Percentiles rank a stretch among this genome's conserved stretches.
Conservation (phyloP, 1,284 basidiomycete genomes). For the Butyriboletus appendiculatus region DNA sequence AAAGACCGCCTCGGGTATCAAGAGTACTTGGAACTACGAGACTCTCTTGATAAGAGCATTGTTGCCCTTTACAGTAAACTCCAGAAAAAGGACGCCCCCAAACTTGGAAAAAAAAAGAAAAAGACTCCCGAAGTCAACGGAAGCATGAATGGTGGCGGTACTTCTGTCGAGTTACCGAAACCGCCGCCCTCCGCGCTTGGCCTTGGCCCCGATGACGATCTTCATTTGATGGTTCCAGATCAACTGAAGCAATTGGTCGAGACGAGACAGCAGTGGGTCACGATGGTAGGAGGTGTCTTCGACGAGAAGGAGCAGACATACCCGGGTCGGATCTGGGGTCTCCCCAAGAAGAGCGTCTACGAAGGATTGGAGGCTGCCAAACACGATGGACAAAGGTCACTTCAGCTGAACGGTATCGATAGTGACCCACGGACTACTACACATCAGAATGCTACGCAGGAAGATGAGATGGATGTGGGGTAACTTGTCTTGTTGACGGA, state of each 20-base stretch:
- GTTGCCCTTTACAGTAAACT: conserved; percentile 67
- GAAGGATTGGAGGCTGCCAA: conserved; percentile 64
- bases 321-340: conserved; percentile 70
- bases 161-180: conserved; percentile 36
- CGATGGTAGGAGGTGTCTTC: conserved; percentile 66
- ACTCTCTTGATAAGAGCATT: conserved; percentile 84
- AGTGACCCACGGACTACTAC: conserved; percentile 39
- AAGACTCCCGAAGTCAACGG: conserved; percentile 48
- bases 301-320: conserved; percentile 62
- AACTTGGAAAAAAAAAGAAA: conserved; percentile 71
- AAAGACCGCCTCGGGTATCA: conserved; percentile 87
- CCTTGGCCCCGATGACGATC: conserved; percentile 65
- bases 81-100: conserved; percentile 73
- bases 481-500: conserved; percentile 27
- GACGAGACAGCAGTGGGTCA: conserved; percentile 73
- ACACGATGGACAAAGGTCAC: conserved; percentile 15
- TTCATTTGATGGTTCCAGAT: conserved; percentile 66
- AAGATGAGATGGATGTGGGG: conserved; percentile 58
- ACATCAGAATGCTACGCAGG: conserved; percentile 44
- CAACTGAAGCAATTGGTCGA: conserved; percentile 69
- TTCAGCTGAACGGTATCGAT: conserved; percentile 16
- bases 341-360: conserved; percentile 75
- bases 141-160: conserved; percentile 34
- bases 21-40: conserved; percentile 81
- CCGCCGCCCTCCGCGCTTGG: conserved; percentile 69